Evolutionary conservation across 1,284 basidiomycete genomes (phyloP), one percentile per base, ranked within the genome.

Genomic region (Trichosporon sp.): DNA sequence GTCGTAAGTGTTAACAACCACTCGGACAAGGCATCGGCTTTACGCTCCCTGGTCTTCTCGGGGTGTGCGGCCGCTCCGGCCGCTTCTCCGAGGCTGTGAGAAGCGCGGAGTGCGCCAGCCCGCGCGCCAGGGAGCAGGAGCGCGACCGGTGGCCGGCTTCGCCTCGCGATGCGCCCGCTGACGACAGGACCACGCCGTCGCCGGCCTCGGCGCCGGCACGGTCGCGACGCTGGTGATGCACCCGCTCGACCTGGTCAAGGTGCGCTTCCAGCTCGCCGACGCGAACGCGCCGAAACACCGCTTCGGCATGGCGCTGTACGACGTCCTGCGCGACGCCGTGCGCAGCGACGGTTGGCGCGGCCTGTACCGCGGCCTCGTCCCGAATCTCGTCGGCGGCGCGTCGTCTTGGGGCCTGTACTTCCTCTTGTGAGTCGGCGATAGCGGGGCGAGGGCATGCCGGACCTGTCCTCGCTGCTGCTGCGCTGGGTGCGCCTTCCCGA

Each of bases 351-450:
- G 96, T 7, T 91, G 89, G 89, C 87, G 84, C 73, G 96, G 95
- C 0, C 85, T 99, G 64, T 98, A 98, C 82, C 88, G 96, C 70
- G 96, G 96, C 12, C 85, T 99, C 31, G 88, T 89, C 2, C 90
- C 95, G 1, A 99, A 99, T 79, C 88, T 98, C 58, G 92, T 93
- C 0, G 96, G 97, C 21, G 98, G 98, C 76, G 94, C 95, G n/a
- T 89, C 91, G 6, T 95, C 92, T 76, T 99, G 96, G 96, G 96
- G 97, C 0, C 84, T 98, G 34, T 99, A 99, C 83, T 99, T 99
- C 84, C 87, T 98, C 72, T 97, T 97, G 96, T 96, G 80, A 84
- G 93, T 87, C 1, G 11, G 13, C 25, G 27, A n/a, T 38, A 18
- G 18, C 9, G 60, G n/a, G 60, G 18, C n/a, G 42, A 44, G 42